A percentile compares a stretch with the other conserved stretches of the same genome.
phyloP scores from a whole-genome alignment of 495 filamentous ascomycete genomes.

The Penicillium chermesinum region DNA sequence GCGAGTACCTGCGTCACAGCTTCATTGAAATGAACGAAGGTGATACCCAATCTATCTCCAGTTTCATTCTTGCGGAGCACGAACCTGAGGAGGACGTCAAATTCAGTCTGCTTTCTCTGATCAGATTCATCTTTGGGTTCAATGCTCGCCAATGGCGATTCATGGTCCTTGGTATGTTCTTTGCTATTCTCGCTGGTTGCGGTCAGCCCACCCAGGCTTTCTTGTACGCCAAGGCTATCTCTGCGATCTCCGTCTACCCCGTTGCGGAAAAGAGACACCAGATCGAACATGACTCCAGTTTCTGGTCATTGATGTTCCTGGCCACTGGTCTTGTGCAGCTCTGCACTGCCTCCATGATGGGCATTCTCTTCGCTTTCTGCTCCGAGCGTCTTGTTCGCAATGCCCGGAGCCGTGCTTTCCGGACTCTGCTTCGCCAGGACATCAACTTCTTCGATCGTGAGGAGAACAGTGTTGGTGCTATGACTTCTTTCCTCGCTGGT shows the following conservation, averaged over 20 bases:
- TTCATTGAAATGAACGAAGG: conserved; percentile 25
- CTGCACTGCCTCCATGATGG: conserved; percentile 62
- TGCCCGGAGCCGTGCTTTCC: conserved; percentile 73
- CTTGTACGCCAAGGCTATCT: conserved; percentile 87
- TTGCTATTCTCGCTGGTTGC: conserved; percentile 73
- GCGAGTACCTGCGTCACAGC: conserved; percentile 1
- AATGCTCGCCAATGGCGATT: conserved; percentile 67
- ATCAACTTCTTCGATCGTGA: conserved; percentile 84
- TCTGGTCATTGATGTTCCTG: conserved; percentile 92
- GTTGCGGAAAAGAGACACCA: too few species aligned
- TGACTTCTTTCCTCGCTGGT: conserved; percentile 81
- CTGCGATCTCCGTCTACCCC: conserved; percentile 60
- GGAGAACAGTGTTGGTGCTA: conserved; percentile 75
- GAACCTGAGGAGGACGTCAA: conserved; percentile 43
- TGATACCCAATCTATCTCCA: conserved; percentile 70
- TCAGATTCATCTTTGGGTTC: conserved; percentile 78
- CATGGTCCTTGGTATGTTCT: conserved; percentile 74
- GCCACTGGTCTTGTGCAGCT: conserved; percentile 82
- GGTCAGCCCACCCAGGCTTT: conserved; percentile 85
- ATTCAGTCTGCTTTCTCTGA: conserved; percentile 75
- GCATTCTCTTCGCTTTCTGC: conserved; percentile 73
- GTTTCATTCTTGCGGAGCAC: conserved; percentile 55
- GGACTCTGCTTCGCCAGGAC: conserved; percentile 86
- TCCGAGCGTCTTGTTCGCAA: conserved; percentile 79
- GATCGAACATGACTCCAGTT: conserved; percentile 61